Base-by-base conservation (phyloP, 805 yeast genomes). In the Diddensiella santjacobensis region DNA sequence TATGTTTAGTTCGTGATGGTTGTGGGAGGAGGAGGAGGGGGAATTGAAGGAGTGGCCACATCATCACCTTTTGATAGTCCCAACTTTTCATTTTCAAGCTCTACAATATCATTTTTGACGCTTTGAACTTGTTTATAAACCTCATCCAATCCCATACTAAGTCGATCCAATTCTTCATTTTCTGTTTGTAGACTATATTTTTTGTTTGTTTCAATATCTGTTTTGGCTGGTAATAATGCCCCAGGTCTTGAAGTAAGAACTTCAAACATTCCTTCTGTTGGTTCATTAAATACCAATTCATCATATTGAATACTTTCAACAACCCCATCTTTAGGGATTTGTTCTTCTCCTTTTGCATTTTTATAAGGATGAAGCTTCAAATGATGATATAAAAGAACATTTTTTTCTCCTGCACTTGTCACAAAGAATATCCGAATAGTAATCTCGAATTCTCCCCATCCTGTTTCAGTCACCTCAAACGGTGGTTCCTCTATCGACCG, bases 381-480 rank as follows among this genome's bases (percentile, higher is more conserved):
- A 54, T 87, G 96, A 63, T 93, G 99, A 62, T 88, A 87, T 43
- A 93, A 72, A 37, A 82, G 84, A 41, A 93, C 70, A 65, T 85
- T 83, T 70, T 93, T 93, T 62, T 93, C 99, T n/a, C 44, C 42
- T 6, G 41, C 47, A 24, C 87, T 95, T n/a, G 83, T 76, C 33
- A 81, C 83, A 65, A 93, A 93, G 64, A 83, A 90, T 15, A 93
- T 79, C 62, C 90, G 87, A 47, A 93, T 82, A 31, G 86, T 79
- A 52, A 93, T 84, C 61, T 93, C 99, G 67, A 93, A 93, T 66
- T 93, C 99, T 56, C 99, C 99, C 99, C 99, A 93, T 0, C 99
- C 99, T 0, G 98, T 87, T 62, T 93, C 99, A 1, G 96, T 85
- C 23, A 93, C 88, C 64, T 89, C 95, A 60, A 84, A 93, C 0